Percentiles rank a stretch among this genome's conserved stretches.
Evolutionary conservation across 305 asterid genomes (phyloP).

Genomic region (Euphrasia arctica): DNA sequence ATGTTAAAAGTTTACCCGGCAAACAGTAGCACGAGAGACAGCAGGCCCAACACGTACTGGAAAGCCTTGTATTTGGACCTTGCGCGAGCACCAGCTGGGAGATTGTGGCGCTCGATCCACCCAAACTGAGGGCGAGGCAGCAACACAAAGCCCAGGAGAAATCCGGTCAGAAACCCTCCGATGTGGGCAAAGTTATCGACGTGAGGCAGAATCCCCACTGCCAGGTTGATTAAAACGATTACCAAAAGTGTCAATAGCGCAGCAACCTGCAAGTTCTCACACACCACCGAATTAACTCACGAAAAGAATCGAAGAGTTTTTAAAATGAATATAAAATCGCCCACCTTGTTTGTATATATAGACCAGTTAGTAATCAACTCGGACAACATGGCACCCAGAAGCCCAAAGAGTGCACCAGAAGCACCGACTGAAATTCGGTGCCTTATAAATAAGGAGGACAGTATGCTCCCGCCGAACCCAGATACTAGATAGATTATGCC

Average conservation of each 20-base stretch:
- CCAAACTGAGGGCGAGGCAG: conserved; percentile 88
- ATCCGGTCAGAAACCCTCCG: conserved; percentile 83
- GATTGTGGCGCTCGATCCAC: conserved; percentile 64
- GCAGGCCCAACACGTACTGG: conserved; percentile 55
- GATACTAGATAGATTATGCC: conserved; percentile 66
- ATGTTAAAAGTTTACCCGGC: conserved; percentile 45
- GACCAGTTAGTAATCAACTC: conserved; percentile 89
- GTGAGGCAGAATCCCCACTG: conserved; percentile 77
- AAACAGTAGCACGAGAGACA: conserved; percentile 52
- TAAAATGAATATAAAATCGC: neutral
- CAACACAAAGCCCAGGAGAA: conserved; percentile 73
- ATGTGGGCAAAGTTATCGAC: conserved; percentile 84
- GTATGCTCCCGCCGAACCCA: conserved; percentile 77
- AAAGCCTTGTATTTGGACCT: conserved; percentile 62
- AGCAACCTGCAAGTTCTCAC: conserved; percentile 43
- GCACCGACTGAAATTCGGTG: conserved; percentile 76
- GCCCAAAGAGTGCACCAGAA: conserved; percentile 93
- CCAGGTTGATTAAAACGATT: conserved; percentile 60
- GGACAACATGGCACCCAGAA: conserved; percentile 91
- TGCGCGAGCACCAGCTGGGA: conserved; percentile 47
- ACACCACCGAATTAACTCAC: neutral
- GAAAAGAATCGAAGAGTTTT: neutral
- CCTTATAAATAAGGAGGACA: conserved; percentile 63
- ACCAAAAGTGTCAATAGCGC: conserved; percentile 68
- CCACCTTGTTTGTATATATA: conserved; percentile 74